Evolutionary conservation across 345 rosid species (phyloP).

Genomic region (Boechera divaricarpa): DNA sequence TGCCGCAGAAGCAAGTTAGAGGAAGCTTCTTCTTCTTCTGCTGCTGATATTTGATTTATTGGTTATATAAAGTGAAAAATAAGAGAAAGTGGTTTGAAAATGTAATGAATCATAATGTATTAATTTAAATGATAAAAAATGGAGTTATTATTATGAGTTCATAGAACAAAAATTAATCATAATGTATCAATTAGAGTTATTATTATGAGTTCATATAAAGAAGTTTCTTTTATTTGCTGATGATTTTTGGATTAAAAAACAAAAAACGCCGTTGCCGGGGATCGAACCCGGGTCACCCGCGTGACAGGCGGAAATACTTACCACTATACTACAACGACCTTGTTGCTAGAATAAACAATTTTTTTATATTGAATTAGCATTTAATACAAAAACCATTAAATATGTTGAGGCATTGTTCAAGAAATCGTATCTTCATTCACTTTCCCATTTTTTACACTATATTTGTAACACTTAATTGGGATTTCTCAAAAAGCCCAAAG

Average conservation of each 20-base stretch:
- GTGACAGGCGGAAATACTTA: constrained; percentile 30
- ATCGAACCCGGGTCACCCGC: constrained; percentile 94
- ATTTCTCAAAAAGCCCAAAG: no score
- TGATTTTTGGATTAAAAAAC: neutral
- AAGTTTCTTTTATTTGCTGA: no score
- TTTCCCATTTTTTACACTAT: no score
- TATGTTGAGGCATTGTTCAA: no score
- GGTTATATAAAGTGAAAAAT: constrained; percentile 5
- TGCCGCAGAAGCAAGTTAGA: constrained; percentile 47
- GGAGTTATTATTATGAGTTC: neutral
- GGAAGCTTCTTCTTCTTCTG: constrained; percentile 89
- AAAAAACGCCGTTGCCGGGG: constrained; percentile 85
- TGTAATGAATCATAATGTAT: neutral
- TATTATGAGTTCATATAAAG: neutral
- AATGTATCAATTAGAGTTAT: neutral
- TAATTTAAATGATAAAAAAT: neutral
- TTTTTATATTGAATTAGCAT: rapidly evolving
- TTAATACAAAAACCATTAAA: neutral
- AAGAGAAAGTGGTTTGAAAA: constrained; percentile 8
- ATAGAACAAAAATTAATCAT: neutral
- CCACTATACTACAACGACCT: constrained; percentile 12
- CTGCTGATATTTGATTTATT: constrained; percentile 24
- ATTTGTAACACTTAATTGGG: no score
- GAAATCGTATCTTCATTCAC: no score
- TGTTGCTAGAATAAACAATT: neutral